Evolutionary conservation across 495 filamentous ascomycete species (phyloP), one percentile per base, ranked within the genome.

Genomic region (Talaromyces borbonicus): DNA sequence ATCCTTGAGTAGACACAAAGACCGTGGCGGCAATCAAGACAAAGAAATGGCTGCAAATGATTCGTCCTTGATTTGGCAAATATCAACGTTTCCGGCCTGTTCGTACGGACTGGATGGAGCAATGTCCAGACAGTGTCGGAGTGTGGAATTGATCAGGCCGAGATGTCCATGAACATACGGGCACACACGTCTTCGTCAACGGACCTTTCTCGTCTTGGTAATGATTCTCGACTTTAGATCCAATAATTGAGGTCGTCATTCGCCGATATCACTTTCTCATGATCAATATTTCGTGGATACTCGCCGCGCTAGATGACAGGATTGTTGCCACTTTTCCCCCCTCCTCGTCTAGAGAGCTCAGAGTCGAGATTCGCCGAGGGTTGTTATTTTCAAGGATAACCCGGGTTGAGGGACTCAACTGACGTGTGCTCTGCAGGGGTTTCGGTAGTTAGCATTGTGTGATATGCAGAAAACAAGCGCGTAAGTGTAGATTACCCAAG

Each of bases 151-250:
- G 32, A 7, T 3, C n/a, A n/a, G n/a, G n/a, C n/a, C n/a, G n/a
- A n/a, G n/a, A n/a, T n/a, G n/a, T n/a, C n/a, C n/a, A n/a, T n/a
- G n/a, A n/a, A n/a, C n/a, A n/a, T n/a, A n/a, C n/a, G n/a, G n/a
- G n/a, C n/a, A n/a, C n/a, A n/a, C n/a, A n/a, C n/a, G n/a, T n/a
- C n/a, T n/a, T 16, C 32, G 32, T 36, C 32, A 39, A 39, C 20
- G 38, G 38, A 6, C 20, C 12, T 41, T 41, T 9, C 38, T 41
- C 9, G 12, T 16, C 22, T 41, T 14, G 38, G 22, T 5, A 41
- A 41, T 26, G 38, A 41, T 41, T 16, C 15, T 41, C 38, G 38
- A 41, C n/a, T n/a, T n/a, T n/a, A n/a, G n/a, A n/a, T n/a, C n/a
- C n/a, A n/a, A n/a, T n/a, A n/a, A n/a, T n/a, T n/a, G n/a, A n/a